Evolutionary conservation across 208 protist genomes (phyloP), one percentile per base, ranked within the genome.

Genomic region (Trypanosoma caninum): DNA sequence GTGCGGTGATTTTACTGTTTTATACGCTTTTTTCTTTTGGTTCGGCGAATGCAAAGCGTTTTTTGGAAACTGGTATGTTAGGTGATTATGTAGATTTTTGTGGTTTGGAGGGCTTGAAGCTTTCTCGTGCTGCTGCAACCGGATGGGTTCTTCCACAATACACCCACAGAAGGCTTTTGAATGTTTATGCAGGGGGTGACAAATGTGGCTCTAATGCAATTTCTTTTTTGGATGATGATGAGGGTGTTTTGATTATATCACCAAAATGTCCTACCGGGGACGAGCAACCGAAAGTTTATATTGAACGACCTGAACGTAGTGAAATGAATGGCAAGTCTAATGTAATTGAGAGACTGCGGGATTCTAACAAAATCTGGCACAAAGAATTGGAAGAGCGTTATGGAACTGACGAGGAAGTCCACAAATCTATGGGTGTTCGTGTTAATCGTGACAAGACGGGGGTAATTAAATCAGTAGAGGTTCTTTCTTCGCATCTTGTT

Each of bases 121-220:
- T 84, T 37, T 57, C 67, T n/a, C 47, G 65, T 6, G 23, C 13
- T 46, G 27, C 81, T 28, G 22, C 57, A 16, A 59, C 3, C 22
- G 72, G 78, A 41, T 76, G 60, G 72, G 78, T 84, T 28, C 65
- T 68, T 72, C 75, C 78, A 22, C 64, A 70, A 14, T 52, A 86
- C 16, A 65, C 47, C 20, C 72, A 45, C 34, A 65, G 76, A 11
- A 65, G 71, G 10, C 30, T 81, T 14, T 59, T 83, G 59, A 76
- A 77, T 58, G 74, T 77, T 22, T 79, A 65, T 55, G 74, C 57
- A 2, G 82, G 76, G 0, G 69, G 65, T 60, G 70, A 86, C 45
- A 38, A 44, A 33, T 82, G 78, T 58, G 35, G 40, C 13, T 28
- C 9, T 14, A 31, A 50, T 9, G 37, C 31, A n/a, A 72, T 81